Evolutionary conservation across 331 rosid species (phyloP).

Genomic region (Spiraea crenata): DNA sequence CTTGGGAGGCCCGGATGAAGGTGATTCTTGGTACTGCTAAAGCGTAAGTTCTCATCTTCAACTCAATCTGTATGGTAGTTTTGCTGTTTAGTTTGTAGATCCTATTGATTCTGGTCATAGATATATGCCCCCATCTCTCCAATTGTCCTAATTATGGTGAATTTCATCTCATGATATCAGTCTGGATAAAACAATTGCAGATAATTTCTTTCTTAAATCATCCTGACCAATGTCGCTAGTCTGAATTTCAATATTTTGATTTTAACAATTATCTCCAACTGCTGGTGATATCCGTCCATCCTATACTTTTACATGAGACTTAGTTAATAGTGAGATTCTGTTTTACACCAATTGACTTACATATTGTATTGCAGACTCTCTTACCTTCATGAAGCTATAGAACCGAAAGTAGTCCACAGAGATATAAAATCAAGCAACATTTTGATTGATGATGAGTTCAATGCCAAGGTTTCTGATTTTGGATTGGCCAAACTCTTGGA

Average conservation of each 20-base stretch:
- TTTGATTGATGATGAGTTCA: constrained; percentile 78
- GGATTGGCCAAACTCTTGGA: constrained; percentile 94
- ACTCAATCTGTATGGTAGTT: neutral
- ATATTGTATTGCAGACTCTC: constrained; percentile 66
- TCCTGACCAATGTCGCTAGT: neutral
- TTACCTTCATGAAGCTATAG: constrained; percentile 95
- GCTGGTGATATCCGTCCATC: neutral
- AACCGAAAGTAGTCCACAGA: constrained; percentile 96
- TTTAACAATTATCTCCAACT: neutral
- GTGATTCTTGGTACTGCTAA: constrained; percentile 91
- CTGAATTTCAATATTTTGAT: neutral
- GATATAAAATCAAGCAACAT: constrained; percentile 97
- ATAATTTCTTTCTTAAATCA: neutral
- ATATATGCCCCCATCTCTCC: neutral
- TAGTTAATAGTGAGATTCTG: neutral
- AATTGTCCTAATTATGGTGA: neutral
- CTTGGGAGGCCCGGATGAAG: constrained; percentile 96
- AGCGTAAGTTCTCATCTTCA: constrained; percentile 71
- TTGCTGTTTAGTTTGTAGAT: neutral
- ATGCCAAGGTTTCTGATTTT: constrained; percentile 95
- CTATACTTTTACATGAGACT: neutral
- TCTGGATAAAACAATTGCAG: neutral
- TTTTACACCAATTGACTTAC: constrained; percentile 5
- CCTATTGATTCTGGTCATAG: neutral
- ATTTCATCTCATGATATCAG: neutral